Evolutionary conservation across 495 filamentous ascomycete species (phyloP).

Genomic region (Neurospora cerealis): DNA sequence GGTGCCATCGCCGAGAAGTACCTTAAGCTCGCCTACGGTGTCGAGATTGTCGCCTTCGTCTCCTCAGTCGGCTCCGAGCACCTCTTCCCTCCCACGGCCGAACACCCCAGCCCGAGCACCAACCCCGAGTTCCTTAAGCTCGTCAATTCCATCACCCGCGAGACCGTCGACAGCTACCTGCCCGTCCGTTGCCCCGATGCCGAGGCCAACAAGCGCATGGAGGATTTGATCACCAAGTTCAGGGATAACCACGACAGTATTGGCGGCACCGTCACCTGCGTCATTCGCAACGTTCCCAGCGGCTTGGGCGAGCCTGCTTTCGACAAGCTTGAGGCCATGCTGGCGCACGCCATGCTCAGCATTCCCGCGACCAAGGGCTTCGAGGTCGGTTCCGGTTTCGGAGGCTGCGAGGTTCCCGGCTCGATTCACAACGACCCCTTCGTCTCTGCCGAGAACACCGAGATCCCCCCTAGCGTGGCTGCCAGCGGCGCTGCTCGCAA

Average conservation of each 20-base stretch:
- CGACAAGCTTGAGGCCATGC: slow-evolving; percentile 89
- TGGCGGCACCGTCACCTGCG: slow-evolving; percentile 91
- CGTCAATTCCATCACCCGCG: slow-evolving; percentile 61
- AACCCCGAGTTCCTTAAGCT: slow-evolving; percentile 77
- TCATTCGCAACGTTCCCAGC: slow-evolving; percentile 80
- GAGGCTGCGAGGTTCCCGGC: slow-evolving; percentile 76
- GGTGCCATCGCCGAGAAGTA: slow-evolving; percentile 95
- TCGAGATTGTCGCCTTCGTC: slow-evolving; percentile 89
- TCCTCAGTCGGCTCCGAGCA: slow-evolving; percentile 74
- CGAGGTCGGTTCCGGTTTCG: slow-evolving; percentile 91
- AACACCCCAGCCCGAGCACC: slow-evolving; percentile 62
- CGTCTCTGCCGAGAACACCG: slow-evolving; percentile 41
- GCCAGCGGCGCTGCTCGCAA: slow-evolving; percentile 25
- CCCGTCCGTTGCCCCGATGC: slow-evolving; percentile 80
- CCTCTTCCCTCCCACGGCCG: slow-evolving; percentile 71
- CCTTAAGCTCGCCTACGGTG: slow-evolving; percentile 63
- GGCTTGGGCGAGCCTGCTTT: slow-evolving; percentile 93
- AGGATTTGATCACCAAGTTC: slow-evolving; percentile 67
- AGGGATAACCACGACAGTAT: slow-evolving; percentile 82
- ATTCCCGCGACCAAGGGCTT: slow-evolving; percentile 97
- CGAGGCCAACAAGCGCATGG: slow-evolving; percentile 59
- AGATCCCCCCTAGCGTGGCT: slow-evolving; percentile 21
- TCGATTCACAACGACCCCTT: slow-evolving; percentile 94
- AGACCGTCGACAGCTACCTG: slow-evolving; percentile 69
- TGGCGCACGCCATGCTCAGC: slow-evolving; percentile 93